Conservation (phyloP, 257 asterid species). For the Plectranthus barbatus region DNA sequence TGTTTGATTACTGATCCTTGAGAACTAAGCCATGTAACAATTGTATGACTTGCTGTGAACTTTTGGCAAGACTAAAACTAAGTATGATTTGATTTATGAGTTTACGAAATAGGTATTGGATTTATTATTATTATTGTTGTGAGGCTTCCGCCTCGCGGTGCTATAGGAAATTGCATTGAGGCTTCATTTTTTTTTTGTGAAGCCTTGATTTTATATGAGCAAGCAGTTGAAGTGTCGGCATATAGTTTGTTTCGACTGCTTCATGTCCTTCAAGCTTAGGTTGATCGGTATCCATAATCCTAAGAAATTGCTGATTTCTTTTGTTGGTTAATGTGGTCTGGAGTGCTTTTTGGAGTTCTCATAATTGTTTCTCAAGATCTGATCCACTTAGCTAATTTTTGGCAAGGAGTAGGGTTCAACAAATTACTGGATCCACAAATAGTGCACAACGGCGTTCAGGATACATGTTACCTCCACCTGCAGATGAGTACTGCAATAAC, state of each 20-base stretch:
- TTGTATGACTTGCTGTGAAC: too few relatives aligned
- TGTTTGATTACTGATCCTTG: too few relatives aligned
- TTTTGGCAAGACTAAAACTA: too few relatives aligned
- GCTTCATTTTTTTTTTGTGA: too few relatives aligned
- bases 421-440: constrained; percentile 58
- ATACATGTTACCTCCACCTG: constrained; percentile 74
- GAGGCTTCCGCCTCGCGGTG: too few relatives aligned
- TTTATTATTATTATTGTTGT: too few relatives aligned
- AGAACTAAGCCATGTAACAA: too few relatives aligned
- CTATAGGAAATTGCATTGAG: too few relatives aligned
- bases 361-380: constrained; percentile 11
- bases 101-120: too few relatives aligned
- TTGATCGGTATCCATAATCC: background rate
- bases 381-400: constrained; percentile 34
- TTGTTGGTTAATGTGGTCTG: background rate
- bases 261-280: background rate
- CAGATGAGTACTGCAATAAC: constrained; percentile 66
- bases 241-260: background rate
- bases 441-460: constrained; percentile 68
- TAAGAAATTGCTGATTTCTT: background rate
- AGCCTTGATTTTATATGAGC: background rate
- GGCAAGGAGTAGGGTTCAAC: constrained; percentile 76
- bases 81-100: too few relatives aligned
- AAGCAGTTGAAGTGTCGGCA: background rate
- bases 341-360: background rate